Percentiles rank a stretch among this genome's conserved stretches.
Conservation (phyloP, 2,329 filamentous ascomycete genomes). For the Phymatotrichopsis omnivora region DNA sequence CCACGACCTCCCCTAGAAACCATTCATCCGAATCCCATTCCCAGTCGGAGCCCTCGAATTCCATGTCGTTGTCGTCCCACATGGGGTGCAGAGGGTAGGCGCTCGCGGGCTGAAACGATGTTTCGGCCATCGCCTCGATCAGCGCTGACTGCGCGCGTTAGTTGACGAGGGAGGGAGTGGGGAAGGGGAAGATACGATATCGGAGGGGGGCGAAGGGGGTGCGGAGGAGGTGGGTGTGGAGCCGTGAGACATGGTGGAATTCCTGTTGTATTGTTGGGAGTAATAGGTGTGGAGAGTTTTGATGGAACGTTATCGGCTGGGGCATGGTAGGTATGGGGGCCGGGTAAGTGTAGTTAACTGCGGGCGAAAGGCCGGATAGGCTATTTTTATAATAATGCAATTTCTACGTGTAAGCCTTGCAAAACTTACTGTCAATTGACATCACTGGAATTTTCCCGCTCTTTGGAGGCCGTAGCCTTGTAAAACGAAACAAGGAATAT, state of each 20-base stretch:
- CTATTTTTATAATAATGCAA: neutral
- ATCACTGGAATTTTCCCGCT: neutral
- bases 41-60: too few relatives aligned
- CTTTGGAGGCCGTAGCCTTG: too few relatives aligned
- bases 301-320: too few relatives aligned
- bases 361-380: neutral
- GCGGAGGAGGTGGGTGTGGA: conserved; percentile 1
- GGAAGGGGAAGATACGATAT: neutral
- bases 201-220: neutral
- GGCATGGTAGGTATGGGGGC: neutral
- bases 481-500: too few relatives aligned
- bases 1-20: too few relatives aligned
- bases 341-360: neutral
- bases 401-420: neutral
- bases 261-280: neutral
- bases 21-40: too few relatives aligned
- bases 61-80: too few relatives aligned
- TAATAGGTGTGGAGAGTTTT: neutral
- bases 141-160: too few relatives aligned
- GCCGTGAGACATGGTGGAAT: neutral
- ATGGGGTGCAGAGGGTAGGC: too few relatives aligned
- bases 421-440: neutral
- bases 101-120: too few relatives aligned
- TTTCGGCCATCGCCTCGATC: too few relatives aligned
- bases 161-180: too few relatives aligned